These are phyloP conservation scores for Backusella liffmaniae DNA, from an alignment of 192 early-diverging fungal species.

Conservation along the genomic window DNA sequence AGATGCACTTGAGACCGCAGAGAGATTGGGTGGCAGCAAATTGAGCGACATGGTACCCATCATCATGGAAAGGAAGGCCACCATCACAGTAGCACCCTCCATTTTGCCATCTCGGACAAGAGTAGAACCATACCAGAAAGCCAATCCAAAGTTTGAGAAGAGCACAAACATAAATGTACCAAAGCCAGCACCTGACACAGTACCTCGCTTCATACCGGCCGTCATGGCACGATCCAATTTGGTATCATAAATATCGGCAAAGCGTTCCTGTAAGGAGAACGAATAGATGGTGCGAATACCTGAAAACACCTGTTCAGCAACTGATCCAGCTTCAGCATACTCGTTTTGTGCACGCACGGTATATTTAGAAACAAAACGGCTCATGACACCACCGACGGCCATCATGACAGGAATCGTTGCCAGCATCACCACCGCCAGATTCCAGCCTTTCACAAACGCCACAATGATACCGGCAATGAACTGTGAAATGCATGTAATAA, in stretches of 20 bases:
- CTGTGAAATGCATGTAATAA: slow-evolving; percentile 58
- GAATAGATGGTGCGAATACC: slow-evolving; percentile 83
- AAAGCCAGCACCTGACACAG: slow-evolving; percentile 57
- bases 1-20: slow-evolving; percentile 64
- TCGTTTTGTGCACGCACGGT: slow-evolving; percentile 29
- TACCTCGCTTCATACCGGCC: slow-evolving; percentile 59
- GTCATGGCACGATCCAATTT: slow-evolving; percentile 62
- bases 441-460: slow-evolving; percentile 72
- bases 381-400: slow-evolving; percentile 18
- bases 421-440: slow-evolving; percentile 76
- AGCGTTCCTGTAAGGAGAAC: slow-evolving; percentile 75
- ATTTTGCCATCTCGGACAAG: slow-evolving; percentile 47
- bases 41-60: slow-evolving; percentile 72
- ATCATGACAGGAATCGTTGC: slow-evolving; percentile 70
- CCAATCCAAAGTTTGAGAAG: slow-evolving; percentile 70
- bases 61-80: slow-evolving; percentile 83
- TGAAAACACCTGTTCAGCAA: slow-evolving; percentile 82
- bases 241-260: slow-evolving; percentile 56
- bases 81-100: slow-evolving; percentile 58
- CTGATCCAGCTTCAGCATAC: slow-evolving; percentile 45
- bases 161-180: slow-evolving; percentile 72
- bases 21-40: slow-evolving; percentile 65
- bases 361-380: slow-evolving; percentile 38
- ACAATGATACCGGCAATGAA: slow-evolving; percentile 73
- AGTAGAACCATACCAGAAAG: slow-evolving; percentile 79